A percentile compares a stretch with the other conserved stretches of the same genome.
phyloP scores from a whole-genome alignment of 129 eudicot genomes.

The Escallonia herrerae region DNA sequence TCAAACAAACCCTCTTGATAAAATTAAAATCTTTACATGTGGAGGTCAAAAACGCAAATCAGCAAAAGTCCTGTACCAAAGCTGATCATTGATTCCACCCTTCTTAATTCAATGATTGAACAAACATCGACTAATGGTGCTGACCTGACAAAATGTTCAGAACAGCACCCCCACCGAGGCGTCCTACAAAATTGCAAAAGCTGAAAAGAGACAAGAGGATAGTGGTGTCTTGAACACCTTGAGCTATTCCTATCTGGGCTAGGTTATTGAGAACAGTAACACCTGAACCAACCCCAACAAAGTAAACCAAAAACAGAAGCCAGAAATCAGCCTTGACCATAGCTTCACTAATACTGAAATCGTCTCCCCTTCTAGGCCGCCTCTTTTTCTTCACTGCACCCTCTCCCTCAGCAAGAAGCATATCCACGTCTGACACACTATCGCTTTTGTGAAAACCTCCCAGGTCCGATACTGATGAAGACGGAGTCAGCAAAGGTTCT shows the following conservation, averaged over 20 bases:
- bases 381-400: conserved; percentile 48
- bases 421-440: conserved; percentile 31
- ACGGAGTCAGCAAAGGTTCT: conserved; percentile 36
- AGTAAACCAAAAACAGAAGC: conserved; percentile 51
- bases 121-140: neutral
- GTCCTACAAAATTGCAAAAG: conserved; percentile 57
- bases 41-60: too few species aligned
- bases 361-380: conserved; percentile 60
- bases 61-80: neutral
- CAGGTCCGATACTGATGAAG: conserved; percentile 23
- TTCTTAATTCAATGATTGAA: too few species aligned
- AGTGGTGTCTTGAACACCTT: conserved; percentile 39
- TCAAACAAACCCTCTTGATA: too few species aligned
- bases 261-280: conserved; percentile 55
- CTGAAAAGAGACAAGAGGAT: conserved; percentile 43
- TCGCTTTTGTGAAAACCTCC: conserved; percentile 32
- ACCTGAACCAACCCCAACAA: conserved; percentile 57
- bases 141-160: conserved; percentile 59
- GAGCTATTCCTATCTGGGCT: conserved; percentile 65
- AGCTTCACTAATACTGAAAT: conserved; percentile 52
- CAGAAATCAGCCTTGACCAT: conserved; percentile 61
- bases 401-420: conserved; percentile 52
- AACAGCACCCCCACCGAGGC: conserved; percentile 68
- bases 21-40: too few species aligned
- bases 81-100: too few species aligned